phyloP scores from a whole-genome alignment of 2,329 filamentous ascomycete genomes.

The Claviceps pazoutovae region DNA sequence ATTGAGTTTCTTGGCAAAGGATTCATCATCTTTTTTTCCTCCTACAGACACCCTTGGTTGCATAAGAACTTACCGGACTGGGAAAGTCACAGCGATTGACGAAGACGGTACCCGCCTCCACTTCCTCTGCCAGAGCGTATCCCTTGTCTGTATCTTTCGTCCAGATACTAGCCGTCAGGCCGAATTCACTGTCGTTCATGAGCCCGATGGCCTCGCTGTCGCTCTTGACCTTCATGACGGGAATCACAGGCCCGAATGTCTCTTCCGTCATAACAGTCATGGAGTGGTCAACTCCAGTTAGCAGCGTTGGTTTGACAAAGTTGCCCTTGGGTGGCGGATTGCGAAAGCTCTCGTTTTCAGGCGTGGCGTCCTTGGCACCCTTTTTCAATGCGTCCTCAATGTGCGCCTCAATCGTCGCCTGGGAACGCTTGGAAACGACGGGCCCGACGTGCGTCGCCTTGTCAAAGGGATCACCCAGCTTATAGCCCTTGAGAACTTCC shows the following conservation, averaged over 20 bases:
- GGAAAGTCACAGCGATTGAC: constrained; percentile 91
- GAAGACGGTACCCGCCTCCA: constrained; percentile 92
- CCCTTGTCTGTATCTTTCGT: constrained; percentile 71
- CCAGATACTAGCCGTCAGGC: constrained; percentile 93
- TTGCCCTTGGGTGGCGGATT: constrained; percentile 66
- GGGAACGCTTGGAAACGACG: constrained; percentile 70
- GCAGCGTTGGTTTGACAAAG: constrained; percentile 73
- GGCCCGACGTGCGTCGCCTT: constrained; percentile 72
- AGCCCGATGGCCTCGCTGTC: constrained; percentile 69
- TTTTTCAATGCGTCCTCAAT: constrained; percentile 70
- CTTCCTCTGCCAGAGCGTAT: constrained; percentile 60
- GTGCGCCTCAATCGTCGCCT: constrained; percentile 62
- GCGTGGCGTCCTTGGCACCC: constrained; percentile 74
- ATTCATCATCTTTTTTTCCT: neutral
- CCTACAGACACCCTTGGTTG: neutral
- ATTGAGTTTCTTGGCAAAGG: neutral
- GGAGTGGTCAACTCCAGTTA: constrained; percentile 63
- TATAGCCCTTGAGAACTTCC: constrained; percentile 67
- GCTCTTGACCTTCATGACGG: constrained; percentile 70
- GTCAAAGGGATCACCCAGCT: constrained; percentile 75
- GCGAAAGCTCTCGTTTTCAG: constrained; percentile 63
- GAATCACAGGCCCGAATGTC: constrained; percentile 87
- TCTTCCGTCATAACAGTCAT: constrained; percentile 90
- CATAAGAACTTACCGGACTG: constrained; percentile 55
- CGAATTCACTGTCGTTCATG: constrained; percentile 94